These are phyloP conservation scores for Rhizoclosmatium sp. DNA, from an alignment of 192 early-diverging fungal species.

Conservation along the genomic window DNA sequence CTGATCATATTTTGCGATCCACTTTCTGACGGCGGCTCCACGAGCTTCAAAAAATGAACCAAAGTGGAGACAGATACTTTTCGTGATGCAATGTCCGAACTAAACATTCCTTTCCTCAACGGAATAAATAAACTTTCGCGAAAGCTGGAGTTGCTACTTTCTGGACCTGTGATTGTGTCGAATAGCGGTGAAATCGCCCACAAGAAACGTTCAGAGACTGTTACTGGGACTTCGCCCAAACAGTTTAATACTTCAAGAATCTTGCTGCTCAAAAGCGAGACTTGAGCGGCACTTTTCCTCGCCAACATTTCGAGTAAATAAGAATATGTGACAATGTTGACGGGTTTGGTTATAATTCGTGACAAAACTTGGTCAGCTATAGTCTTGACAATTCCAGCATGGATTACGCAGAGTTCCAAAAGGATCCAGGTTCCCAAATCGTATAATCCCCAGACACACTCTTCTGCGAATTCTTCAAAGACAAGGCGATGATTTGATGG, in stretches of 20 bases:
- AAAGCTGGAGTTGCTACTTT: neutral
- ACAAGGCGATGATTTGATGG: neutral
- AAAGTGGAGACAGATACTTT: constrained; percentile 16
- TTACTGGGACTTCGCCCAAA: neutral
- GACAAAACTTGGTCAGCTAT: neutral
- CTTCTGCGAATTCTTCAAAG: neutral
- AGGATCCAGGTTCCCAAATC: constrained; percentile 25
- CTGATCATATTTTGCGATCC: constrained; percentile 8
- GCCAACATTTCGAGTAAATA: neutral
- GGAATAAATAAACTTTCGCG: constrained; percentile 10
- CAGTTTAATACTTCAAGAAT: constrained; percentile 15
- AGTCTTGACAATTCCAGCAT: neutral
- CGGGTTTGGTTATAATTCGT: neutral
- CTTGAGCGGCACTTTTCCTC: too few relatives aligned
- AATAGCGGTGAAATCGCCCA: constrained; percentile 31
- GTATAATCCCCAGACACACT: constrained; percentile 9
- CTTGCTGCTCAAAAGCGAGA: neutral
- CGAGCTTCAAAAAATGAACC: constrained; percentile 17
- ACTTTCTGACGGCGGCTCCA: constrained; percentile 12
- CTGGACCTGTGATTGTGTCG: neutral
- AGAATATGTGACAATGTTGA: neutral
- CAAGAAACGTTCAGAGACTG: constrained; percentile 15
- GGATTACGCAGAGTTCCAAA: neutral
- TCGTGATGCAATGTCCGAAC: neutral
- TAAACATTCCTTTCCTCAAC: constrained; percentile 31